Base-by-base conservation (phyloP, 2,329 filamentous ascomycete genomes). In the Tolypocladium nubicola region DNA sequence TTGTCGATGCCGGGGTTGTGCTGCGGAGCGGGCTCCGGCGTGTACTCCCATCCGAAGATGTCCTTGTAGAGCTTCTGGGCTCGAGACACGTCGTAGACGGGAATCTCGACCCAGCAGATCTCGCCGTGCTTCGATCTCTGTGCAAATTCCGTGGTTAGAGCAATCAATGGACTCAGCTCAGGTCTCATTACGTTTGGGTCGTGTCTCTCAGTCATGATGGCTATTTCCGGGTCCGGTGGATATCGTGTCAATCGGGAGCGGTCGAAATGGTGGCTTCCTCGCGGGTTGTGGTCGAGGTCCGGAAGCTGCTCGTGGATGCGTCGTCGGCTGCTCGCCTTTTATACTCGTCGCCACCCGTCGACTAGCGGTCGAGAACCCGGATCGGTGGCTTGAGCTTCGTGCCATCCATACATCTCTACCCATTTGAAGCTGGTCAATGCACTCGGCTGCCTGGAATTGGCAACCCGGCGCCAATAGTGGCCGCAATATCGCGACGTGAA, bases 31-130 rank as follows among this genome's bases (percentile, higher is more conserved):
- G 62, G 56, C 38, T 69, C 63, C 2, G 59, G 52, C 35, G 52
- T 49, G 56, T 64, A 65, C 21, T 71, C 64, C 71, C 71, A 72
- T 39, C 60, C 64, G 26, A 75, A 69, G 35, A 75, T 63, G 21
- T 68, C 61, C 10, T 61, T 64, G 60, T 75, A 75, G 64, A 76
- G 75, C 45, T 65, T 66, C 50, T 67, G 66, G 56, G 69, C 73
- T 37, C 73, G 66, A 37, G 59, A 52, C 16, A 72, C 57, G 60
- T 73, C 65, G 35, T 60, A 63, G 54, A 70, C 69, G n/a, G 73
- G 72, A 16, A 76, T 62, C 56, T 75, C 70, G 52, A 72, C 67
- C 71, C 71, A 76, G 62, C 67, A 71, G 53, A 73, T 67, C 54
- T 73, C 65, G 58, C 71, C 71, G 47, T 66, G 58, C 21, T 35